A percentile compares a stretch with the other conserved stretches of the same genome.
Conservation (phyloP, 495 filamentous ascomycete genomes). For the Zalerion maritima region DNA sequence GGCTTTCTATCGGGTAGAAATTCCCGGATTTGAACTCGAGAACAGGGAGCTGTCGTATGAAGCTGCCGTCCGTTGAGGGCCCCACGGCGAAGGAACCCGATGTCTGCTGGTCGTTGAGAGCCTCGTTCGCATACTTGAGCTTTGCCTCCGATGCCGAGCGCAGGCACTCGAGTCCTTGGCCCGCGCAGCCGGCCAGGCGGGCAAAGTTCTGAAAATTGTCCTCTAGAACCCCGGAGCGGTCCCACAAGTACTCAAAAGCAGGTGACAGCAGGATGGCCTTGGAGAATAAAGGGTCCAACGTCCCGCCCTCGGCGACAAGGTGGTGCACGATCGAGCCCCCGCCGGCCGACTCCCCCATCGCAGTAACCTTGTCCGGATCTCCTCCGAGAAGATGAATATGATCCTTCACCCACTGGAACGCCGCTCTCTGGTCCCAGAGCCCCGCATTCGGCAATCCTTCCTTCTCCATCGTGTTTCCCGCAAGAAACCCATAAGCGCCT, state of each 20-base stretch:
- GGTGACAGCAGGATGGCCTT: conserved; percentile 33
- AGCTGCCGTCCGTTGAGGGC: conserved; percentile 29
- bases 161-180: conserved; percentile 28
- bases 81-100: conserved; percentile 29
- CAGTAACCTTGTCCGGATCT: conserved; percentile 44
- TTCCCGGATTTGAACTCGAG: conserved; percentile 30
- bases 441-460: conserved; percentile 34
- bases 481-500: conserved; percentile 40
- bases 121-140: conserved; percentile 26
- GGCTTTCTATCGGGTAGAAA: conserved; percentile 24
- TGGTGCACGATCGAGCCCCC: conserved; percentile 51
- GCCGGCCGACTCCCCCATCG: conserved; percentile 56
- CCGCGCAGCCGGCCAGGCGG: conserved; percentile 27
- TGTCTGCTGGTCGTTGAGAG: conserved; percentile 15
- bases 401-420: conserved; percentile 51
- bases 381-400: conserved; percentile 55
- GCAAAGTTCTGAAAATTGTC: conserved; percentile 29
- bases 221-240: conserved; percentile 23
- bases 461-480: conserved; percentile 30
- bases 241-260: conserved; percentile 29
- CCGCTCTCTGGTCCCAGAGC: conserved; percentile 34
- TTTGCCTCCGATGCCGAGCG: conserved; percentile 18
- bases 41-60: conserved; percentile 28
- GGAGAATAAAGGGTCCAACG: conserved; percentile 30
- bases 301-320: conserved; percentile 42